Base-by-base conservation (phyloP, 1,284 basidiomycete genomes). In the Austroboletus olivaceoglutinosus region DNA sequence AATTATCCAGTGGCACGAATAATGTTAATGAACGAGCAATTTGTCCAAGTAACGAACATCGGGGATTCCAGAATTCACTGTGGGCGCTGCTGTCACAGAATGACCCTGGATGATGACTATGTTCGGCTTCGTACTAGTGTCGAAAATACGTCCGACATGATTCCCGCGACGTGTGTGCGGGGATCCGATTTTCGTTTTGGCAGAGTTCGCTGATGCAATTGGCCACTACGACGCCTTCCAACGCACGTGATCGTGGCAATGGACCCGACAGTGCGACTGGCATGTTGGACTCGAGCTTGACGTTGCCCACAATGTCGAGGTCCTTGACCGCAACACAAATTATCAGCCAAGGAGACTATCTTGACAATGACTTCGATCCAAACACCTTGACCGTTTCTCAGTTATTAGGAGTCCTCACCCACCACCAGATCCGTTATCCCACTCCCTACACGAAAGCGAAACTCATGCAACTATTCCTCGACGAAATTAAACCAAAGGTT, bases 401-500 rank as follows among this genome's bases (percentile, higher is more conserved):
- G 62, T 75, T 96, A 7, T 77, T 91, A 12, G 87, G 86, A 44
- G 73, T 98, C 48, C 78, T 98, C 45, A 82, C 88, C 36, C 87
- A 87, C 63, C 91, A 98, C 71, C 82, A 87, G 55, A 75, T 96
- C 61, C 74, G 76, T 29, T 91, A 88, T 70, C 83, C 89, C 7
- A 81, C 85, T 4, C 83, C 84, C 1, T 87, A 90, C 61, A 91
- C 90, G 55, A 98, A 98, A 71, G 76, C 85, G 7, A 93, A 91
- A 60, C 82, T 98, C 22, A 80, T 98, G 11, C 76, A 83, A 36
- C 72, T 86, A 5, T 98, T 94, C 71, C 83, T 92, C 52, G 76
- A 85, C 31, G 77, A 91, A 68, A 80, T 98, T 58, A 83, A 80
- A 59, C 73, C 83, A 9, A 80, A 81, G 49, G 75, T 80, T 6